Percentiles rank a stretch among this genome's conserved stretches.
Conservation (phyloP, 202 grass and related monocot species). For the Eragrostis tef region DNA sequence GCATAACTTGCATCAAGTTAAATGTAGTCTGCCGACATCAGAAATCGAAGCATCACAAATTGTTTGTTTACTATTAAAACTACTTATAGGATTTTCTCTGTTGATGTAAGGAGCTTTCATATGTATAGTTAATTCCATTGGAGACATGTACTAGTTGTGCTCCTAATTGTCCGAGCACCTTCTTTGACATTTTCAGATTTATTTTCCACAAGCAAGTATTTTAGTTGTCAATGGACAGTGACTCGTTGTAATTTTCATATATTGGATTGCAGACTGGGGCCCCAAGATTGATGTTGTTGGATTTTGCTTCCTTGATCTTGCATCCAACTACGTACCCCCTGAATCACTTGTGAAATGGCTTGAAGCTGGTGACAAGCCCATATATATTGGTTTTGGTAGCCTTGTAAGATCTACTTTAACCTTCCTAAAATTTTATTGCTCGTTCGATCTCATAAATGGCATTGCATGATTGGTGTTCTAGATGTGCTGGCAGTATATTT, state of each 20-base stretch:
- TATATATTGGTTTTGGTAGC: constrained; percentile 87
- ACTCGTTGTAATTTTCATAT: constrained; percentile 4
- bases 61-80: background rate
- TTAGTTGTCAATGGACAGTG: background rate
- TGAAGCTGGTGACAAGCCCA: constrained; percentile 63
- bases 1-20: background rate
- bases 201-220: constrained; percentile 17
- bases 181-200: background rate
- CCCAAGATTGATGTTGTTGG: constrained; percentile 86
- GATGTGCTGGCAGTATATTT: constrained; percentile 12
- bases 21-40: background rate
- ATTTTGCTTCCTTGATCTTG: constrained; percentile 89
- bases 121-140: constrained; percentile 17
- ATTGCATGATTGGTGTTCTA: background rate
- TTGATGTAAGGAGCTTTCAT: background rate
- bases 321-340: constrained; percentile 72
- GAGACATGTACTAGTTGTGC: constrained; percentile 10
- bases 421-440: constrained; percentile 20
- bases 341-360: constrained; percentile 69
- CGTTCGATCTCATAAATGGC: background rate
- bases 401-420: constrained; percentile 64
- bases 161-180: constrained; percentile 22
- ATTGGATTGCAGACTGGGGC: constrained; percentile 69
- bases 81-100: constrained; percentile 7
- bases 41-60: constrained; percentile 19